Base-by-base conservation (phyloP, 148 eudicot genomes). In the Pharnaceum exiguum region DNA sequence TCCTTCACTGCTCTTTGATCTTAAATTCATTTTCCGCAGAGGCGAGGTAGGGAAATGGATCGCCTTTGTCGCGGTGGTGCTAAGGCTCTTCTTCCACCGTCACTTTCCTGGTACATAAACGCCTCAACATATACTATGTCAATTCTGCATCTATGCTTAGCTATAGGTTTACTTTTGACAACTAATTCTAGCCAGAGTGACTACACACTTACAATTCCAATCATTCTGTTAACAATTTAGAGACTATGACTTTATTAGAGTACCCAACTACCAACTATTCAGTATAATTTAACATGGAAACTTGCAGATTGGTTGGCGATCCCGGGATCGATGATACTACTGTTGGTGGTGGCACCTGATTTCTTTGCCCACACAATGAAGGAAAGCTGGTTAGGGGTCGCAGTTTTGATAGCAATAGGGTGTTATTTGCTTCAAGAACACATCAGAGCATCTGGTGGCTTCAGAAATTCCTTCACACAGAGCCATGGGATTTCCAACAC, bases 391-490 rank as follows among this genome's bases (percentile, higher is more conserved):
- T 50, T 63, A 2, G 97, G 91, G 18, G 57, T 70, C 1, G 73
- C 51, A 0, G 62, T 87, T n/a, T 60, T 93, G 66, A 71, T 90
- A 5, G 6, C 57, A 6, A 87, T 90, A 16, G 93, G 90, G 15
- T 90, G 97, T 59, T 87, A 87, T 69, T 73, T 90, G 23, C 72
- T 90, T 29, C 97, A 90, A 75, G 93, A 90, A 59, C 97, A 90
- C 75, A 79, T 90, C 27, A 65, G 93, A 30, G 85, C 85, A 11
- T 72, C 89, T 0, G 97, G 97, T 26, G 95, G 97, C 45, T 71
- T 87, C 57, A 58, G 89, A 32, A 84, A 82, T 48, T 84, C 97
- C 19, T 77, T 90, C 67, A 87, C 89, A 2, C 82, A 79, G 49
- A 72, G 75, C 61, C 77, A 79, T 59, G 97, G 97, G 37, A 66